phyloP scores from a whole-genome alignment of 1,139 yeast genomes.

The Saccharomyces hybrid region DNA sequence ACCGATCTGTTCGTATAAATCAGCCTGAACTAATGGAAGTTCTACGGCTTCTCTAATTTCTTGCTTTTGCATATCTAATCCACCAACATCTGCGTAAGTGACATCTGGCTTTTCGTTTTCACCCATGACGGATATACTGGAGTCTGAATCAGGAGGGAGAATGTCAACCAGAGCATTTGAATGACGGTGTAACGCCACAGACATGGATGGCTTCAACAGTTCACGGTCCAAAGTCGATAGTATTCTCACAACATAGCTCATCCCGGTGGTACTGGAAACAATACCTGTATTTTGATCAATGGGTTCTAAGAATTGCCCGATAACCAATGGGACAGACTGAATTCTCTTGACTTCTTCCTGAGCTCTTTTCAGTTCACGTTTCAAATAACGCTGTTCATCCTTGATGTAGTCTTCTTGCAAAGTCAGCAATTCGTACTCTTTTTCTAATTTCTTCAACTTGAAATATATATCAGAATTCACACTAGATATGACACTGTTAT shows the following conservation, averaged over 20 bases:
- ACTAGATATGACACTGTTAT: conserved; percentile 3
- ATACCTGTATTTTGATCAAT: conserved; percentile 95
- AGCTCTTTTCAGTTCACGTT: conserved; percentile 89
- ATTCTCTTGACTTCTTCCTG: conserved; percentile 98
- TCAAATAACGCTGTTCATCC: conserved; percentile 94
- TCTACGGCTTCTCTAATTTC: conserved; percentile 98
- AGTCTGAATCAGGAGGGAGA: conserved; percentile 97
- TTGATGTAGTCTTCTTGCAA: conserved; percentile 95
- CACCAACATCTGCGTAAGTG: conserved; percentile 87
- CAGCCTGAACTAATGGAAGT: conserved; percentile 92
- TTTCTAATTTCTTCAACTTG: conserved; percentile 77
- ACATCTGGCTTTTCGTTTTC: conserved; percentile 90
- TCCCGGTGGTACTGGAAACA: conserved; percentile 95
- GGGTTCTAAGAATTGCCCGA: conserved; percentile 97
- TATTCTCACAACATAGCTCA: conserved; percentile 92
- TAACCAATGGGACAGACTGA: conserved; percentile 94
- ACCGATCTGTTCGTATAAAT: conserved; percentile 93
- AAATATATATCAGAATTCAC: conserved; percentile 60
- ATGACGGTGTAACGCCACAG: conserved; percentile 97
- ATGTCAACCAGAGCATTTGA: conserved; percentile 96
- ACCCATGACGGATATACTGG: conserved; percentile 89
- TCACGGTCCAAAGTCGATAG: conserved; percentile 93
- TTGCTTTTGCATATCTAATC: conserved; percentile 97
- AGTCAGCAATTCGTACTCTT: conserved; percentile 73
- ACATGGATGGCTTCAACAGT: conserved; percentile 84